Evolutionary conservation across 768 basidiomycete genomes (phyloP).

Genomic region (Lactifluus rugatus): DNA sequence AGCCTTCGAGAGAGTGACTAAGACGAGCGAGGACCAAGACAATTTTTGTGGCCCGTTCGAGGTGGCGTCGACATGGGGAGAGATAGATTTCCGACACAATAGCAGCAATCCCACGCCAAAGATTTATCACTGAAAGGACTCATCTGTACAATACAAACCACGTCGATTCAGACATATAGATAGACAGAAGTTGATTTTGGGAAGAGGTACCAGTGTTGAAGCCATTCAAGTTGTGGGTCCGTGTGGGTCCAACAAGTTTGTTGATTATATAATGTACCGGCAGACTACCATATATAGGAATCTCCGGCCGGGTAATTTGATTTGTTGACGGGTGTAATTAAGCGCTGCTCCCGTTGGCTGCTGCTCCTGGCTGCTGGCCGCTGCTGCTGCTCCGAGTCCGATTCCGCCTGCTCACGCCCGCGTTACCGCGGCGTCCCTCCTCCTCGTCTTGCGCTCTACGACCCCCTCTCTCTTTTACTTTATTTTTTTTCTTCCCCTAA

Average conservation of each 20-base stretch:
- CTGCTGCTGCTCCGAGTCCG: too few relatives aligned
- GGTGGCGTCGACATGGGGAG: not conserved
- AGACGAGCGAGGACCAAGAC: constrained; percentile 4
- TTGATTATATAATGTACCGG: not conserved
- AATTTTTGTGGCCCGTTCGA: not conserved
- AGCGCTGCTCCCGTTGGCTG: too few relatives aligned
- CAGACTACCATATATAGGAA: not conserved
- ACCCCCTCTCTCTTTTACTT: not conserved
- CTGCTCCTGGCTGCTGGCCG: too few relatives aligned
- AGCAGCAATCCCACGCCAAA: not conserved
- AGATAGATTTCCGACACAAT: not conserved
- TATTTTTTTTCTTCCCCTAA: not conserved
- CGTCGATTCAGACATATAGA: not conserved
- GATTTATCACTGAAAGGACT: not conserved
- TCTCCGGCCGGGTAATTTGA: not conserved
- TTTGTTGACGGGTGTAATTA: too few relatives aligned
- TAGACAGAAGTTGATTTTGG: not conserved
- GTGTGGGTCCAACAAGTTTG: constrained; percentile 23
- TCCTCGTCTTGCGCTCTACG: not conserved
- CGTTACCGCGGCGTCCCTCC: not conserved
- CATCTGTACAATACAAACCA: not conserved
- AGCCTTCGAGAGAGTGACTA: not conserved
- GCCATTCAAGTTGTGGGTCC: constrained; percentile 22
- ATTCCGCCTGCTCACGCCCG: not conserved
- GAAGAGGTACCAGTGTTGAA: not conserved